Base-by-base conservation (phyloP, 768 basidiomycete species). In the Dioszegia hungarica region DNA sequence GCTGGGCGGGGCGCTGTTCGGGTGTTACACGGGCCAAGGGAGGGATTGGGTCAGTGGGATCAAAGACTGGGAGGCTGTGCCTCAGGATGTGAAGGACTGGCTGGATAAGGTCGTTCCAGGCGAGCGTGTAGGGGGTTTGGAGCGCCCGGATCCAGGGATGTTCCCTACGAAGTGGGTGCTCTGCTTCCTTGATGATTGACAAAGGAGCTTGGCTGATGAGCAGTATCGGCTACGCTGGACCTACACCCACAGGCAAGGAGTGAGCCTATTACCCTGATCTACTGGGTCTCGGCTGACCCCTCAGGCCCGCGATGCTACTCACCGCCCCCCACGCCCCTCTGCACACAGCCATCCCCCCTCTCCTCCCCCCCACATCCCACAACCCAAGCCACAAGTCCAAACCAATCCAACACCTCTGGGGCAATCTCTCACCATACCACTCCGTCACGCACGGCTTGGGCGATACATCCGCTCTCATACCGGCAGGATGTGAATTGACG, bases 151-250 rank as follows among this genome's bases (percentile, higher is more conserved):
- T 53, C 59, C 43, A 28, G 66, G 62, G 17, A 61, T 61, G n/a
- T 75, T 75, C 55, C 73, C 73, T 1, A 72, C 71, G 12, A 52
- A 72, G 73, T 75, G 49, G 65, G 72, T 61, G 36, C n/a, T n/a
- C n/a, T n/a, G n/a, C n/a, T n/a, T n/a, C n/a, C n/a, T n/a, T 40
- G 37, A 45, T 22, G 24, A 6, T 47, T 50, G 10, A 1, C 38
- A 14, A 34, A 17, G 31, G 27, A 44, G 2, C 5, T 3, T 19
- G 19, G 52, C 28, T 44, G 51, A 40, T 41, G 5, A 4, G 22
- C 39, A 75, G 74, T 56, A 62, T 75, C 22, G 74, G 74, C 15
- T 75, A 68, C 58, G 68, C 70, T 37, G 74, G 74, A 25, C 74
- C 74, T 11, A 75, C 72, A 17, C 66, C 68, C 0, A 75, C 74